phyloP scores from a whole-genome alignment of 352 stramenopile genomes.

The Globisporangium polare region DNA sequence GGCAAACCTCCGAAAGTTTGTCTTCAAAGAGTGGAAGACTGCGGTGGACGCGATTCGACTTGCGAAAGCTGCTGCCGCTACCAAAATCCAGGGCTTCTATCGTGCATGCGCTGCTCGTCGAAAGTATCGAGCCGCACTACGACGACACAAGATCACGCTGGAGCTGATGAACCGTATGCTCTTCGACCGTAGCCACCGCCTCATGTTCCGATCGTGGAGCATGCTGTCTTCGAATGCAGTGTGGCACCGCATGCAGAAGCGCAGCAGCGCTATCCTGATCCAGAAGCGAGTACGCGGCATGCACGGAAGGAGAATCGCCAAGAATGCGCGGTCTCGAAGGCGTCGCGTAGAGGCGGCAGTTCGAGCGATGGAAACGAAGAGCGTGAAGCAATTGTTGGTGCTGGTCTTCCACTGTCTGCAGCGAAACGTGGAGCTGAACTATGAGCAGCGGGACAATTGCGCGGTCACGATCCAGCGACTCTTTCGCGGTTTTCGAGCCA shows the following conservation, averaged over 20 bases:
- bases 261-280: conserved; percentile 38
- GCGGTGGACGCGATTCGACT: conserved; percentile 1
- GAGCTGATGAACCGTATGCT: conserved; percentile 49
- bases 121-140: conserved; percentile 34
- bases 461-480: conserved; percentile 38
- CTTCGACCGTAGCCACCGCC: conserved; percentile 27
- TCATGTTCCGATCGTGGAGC: conserved; percentile 30
- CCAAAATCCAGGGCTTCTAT: conserved; percentile 40
- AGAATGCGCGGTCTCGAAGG: conserved; percentile 30
- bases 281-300: conserved; percentile 46
- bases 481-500: conserved; percentile 37
- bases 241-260: conserved; percentile 39
- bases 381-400: conserved; percentile 27
- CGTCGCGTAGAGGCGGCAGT: conserved; percentile 33
- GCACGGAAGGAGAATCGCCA: conserved; percentile 29
- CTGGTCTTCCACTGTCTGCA: conserved; percentile 28
- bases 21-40: conserved; percentile 22
- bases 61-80: conserved; percentile 13
- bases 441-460: conserved; percentile 16
- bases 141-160: conserved; percentile 37
- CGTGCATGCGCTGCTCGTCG: conserved; percentile 28
- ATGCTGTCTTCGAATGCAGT: conserved; percentile 47
- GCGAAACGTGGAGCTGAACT: conserved; percentile 30
- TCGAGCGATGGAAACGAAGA: conserved; percentile 28
- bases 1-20: conserved; percentile 9